Conservation (phyloP, 2,329 filamentous ascomycete genomes). For the Akanthomyces lecanii region DNA sequence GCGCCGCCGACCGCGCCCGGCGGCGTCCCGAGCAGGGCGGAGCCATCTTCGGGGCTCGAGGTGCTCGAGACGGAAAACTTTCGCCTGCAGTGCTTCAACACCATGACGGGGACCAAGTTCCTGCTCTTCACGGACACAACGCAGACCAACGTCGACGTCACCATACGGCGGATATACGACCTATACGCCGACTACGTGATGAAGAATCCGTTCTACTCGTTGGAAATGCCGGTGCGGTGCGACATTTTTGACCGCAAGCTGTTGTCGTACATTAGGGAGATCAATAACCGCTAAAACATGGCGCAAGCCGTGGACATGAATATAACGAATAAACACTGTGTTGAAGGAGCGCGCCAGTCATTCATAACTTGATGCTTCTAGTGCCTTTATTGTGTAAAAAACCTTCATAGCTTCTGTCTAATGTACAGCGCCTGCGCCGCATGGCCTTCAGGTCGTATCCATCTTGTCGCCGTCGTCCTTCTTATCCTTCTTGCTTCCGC, state of each 20-base stretch:
- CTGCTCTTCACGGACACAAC: constrained; percentile 87
- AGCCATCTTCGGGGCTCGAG: constrained; percentile 75
- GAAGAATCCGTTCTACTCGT: constrained; percentile 98
- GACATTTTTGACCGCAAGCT: constrained; percentile 91
- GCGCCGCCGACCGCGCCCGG: constrained; percentile 33
- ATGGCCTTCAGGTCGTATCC: constrained; percentile 69
- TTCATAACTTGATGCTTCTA: background rate
- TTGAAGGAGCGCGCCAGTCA: background rate
- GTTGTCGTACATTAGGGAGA: constrained; percentile 71
- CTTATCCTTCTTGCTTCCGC: constrained; percentile 44
- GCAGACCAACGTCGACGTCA: constrained; percentile 80
- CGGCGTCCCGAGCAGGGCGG: constrained; percentile 46
- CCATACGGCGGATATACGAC: constrained; percentile 84
- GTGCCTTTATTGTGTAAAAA: background rate
- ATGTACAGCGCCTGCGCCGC: constrained; percentile 38
- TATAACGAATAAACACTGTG: background rate
- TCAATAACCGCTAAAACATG: constrained; percentile 51
- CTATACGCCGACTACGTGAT: constrained; percentile 96
- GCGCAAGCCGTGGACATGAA: constrained; percentile 7
- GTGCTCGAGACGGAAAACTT: constrained; percentile 93
- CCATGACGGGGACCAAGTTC: constrained; percentile 91
- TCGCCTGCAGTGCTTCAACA: constrained; percentile 92
- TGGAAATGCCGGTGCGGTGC: constrained; percentile 95
- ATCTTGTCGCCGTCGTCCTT: constrained; percentile 67
- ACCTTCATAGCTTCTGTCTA: constrained; percentile 30